phyloP scores from a whole-genome alignment of 2,329 filamentous ascomycete genomes.

The Xylariaceae sp. region DNA sequence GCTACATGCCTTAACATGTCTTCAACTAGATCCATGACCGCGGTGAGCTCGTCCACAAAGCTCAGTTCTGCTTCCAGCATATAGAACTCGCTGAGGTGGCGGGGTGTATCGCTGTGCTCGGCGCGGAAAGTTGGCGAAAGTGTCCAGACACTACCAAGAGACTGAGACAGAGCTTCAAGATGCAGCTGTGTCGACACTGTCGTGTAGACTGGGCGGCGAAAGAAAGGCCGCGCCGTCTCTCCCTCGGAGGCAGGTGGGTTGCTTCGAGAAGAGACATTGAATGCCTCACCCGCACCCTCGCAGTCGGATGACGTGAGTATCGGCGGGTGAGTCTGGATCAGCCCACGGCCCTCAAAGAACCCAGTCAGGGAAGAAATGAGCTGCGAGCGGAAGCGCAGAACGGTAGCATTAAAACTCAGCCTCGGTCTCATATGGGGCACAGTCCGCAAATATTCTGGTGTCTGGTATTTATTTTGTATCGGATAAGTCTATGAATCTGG shows the following conservation, averaged over 20 bases:
- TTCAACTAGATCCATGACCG: constrained; percentile 75
- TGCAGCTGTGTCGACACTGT: constrained; percentile 94
- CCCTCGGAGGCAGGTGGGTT: constrained; percentile 26
- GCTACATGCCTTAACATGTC: constrained; percentile 57
- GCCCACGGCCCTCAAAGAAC: constrained; percentile 66
- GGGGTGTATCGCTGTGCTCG: constrained; percentile 84
- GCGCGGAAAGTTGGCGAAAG: constrained; percentile 90
- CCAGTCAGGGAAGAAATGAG: constrained; percentile 63
- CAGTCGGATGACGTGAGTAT: constrained; percentile 96
- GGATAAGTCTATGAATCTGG: constrained; percentile 62
- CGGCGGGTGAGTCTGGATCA: constrained; percentile 82
- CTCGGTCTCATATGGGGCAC: constrained; percentile 82
- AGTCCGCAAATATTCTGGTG: constrained; percentile 77
- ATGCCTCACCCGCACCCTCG: constrained; percentile 92
- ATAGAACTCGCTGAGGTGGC: constrained; percentile 95
- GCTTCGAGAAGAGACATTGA: constrained; percentile 52
- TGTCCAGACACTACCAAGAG: constrained; percentile 87
- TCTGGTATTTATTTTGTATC: constrained; percentile 94
- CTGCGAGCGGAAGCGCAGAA: constrained; percentile 78
- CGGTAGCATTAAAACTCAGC: constrained; percentile 69
- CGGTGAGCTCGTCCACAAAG: constrained; percentile 62
- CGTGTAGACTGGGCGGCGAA: constrained; percentile 81
- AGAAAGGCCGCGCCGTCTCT: constrained; percentile 54
- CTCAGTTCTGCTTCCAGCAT: constrained; percentile 92
- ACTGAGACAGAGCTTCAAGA: constrained; percentile 82